Conservation (phyloP, 2,329 filamentous ascomycete species). For the Gnomoniopsis smithogilvyi region DNA sequence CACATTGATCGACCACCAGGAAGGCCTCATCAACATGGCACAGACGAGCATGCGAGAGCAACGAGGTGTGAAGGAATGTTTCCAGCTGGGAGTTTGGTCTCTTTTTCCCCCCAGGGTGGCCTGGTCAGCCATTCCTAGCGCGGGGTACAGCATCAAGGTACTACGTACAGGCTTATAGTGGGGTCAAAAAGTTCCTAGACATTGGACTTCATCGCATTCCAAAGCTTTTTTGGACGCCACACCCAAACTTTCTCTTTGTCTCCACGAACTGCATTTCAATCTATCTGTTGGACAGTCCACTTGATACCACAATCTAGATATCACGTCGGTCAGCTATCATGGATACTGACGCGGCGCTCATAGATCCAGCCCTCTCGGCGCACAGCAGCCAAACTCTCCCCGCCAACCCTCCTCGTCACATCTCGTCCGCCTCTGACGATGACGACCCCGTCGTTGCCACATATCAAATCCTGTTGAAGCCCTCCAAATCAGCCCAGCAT, state of each 20-base stretch:
- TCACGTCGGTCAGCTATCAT: neutral
- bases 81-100: neutral
- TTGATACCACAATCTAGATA: neutral
- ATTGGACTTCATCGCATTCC: too few species aligned
- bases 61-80: neutral
- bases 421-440: slow-evolving; percentile 28
- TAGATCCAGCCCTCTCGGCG: slow-evolving; percentile 15
- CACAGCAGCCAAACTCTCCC: slow-evolving; percentile 3
- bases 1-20: neutral
- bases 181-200: too few species aligned
- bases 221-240: too few species aligned
- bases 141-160: too few species aligned
- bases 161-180: too few species aligned
- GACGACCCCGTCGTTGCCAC: slow-evolving; percentile 68
- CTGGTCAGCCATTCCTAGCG: too few species aligned
- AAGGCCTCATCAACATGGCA: neutral
- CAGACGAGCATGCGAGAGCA: neutral
- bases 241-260: neutral
- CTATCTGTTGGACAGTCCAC: neutral
- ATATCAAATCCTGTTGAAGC: slow-evolving; percentile 87
- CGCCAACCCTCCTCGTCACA: neutral
- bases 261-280: neutral
- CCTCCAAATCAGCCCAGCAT: slow-evolving; percentile 57
- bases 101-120: neutral
- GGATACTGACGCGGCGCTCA: slow-evolving; percentile 10